phyloP scores from a whole-genome alignment of 495 filamentous ascomycete species.

The Talaromyces proteolyticus region DNA sequence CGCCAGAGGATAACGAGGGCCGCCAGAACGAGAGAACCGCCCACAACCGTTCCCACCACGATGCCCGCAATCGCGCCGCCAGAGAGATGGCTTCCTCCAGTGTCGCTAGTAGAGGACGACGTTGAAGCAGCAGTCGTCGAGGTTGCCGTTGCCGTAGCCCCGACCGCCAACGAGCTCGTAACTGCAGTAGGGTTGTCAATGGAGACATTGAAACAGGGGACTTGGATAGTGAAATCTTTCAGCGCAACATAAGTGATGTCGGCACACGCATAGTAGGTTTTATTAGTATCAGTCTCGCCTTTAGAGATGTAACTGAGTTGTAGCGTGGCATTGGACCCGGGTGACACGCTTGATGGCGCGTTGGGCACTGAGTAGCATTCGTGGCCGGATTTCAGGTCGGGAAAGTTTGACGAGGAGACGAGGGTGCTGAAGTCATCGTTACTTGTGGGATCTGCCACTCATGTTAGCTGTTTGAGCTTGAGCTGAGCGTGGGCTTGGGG shows the following conservation, averaged over 20 bases:
- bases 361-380: conserved; percentile 44
- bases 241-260: conserved; percentile 42
- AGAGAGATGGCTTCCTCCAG: conserved; percentile 22
- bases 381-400: conserved; percentile 38
- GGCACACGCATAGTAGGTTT: conserved; percentile 47
- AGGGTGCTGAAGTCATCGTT: conserved; percentile 37
- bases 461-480: not conserved
- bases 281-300: conserved; percentile 33
- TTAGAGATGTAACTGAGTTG: conserved; percentile 43
- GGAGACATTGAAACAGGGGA: conserved; percentile 47
- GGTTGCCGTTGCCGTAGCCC: not conserved
- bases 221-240: conserved; percentile 25
- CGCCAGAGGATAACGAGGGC: not conserved
- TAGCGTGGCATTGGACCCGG: conserved; percentile 44
- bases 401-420: conserved; percentile 17
- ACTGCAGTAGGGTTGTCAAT: conserved; percentile 15
- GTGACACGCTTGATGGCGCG: conserved; percentile 22
- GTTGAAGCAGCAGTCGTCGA: not conserved
- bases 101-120: not conserved
- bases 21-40: not conserved
- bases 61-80: conserved; percentile 40
- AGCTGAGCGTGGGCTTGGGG: not conserved
- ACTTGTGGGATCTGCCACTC: conserved; percentile 28
- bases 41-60: conserved; percentile 38
- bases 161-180: not conserved